Percentiles rank a stretch among this genome's conserved stretches.
Conservation (phyloP, 768 basidiomycete species). For the Leucogyrophana mollusca region DNA sequence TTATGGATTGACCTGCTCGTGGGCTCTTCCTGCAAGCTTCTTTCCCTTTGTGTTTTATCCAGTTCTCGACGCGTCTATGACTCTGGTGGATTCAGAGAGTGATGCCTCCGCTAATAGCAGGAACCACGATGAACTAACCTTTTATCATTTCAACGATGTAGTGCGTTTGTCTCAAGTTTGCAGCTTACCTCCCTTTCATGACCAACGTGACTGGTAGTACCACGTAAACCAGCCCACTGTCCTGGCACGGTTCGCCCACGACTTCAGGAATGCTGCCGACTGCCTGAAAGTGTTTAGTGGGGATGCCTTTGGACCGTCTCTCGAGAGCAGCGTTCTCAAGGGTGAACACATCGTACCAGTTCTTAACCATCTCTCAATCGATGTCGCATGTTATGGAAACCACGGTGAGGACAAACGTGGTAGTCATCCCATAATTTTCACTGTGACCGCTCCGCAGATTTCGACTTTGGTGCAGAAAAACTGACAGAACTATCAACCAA, state of each 20-base stretch:
- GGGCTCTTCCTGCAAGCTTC: no score
- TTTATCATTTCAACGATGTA: constrained; percentile 1
- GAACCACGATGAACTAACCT: background rate
- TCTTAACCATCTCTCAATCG: background rate
- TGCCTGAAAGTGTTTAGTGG: background rate
- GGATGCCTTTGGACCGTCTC: background rate
- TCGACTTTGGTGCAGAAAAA: background rate
- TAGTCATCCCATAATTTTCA: background rate
- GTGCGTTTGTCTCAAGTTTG: background rate
- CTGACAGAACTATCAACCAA: background rate
- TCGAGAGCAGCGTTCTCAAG: background rate
- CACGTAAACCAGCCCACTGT: background rate
- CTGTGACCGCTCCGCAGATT: background rate
- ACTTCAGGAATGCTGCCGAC: background rate
- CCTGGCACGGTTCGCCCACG: background rate
- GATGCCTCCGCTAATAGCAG: no score
- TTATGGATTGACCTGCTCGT: no score
- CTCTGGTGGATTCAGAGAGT: no score
- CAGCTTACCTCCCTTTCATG: background rate
- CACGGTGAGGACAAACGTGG: background rate
- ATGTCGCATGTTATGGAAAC: constrained; percentile 1
- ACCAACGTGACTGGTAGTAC: background rate
- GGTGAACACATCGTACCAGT: constrained; percentile 1
- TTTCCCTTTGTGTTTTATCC: no score
- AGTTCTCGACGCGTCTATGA: no score